These are phyloP conservation scores for Fusarium annulatum DNA, from an alignment of 2,329 filamentous ascomycete species.

Conservation along the genomic window DNA sequence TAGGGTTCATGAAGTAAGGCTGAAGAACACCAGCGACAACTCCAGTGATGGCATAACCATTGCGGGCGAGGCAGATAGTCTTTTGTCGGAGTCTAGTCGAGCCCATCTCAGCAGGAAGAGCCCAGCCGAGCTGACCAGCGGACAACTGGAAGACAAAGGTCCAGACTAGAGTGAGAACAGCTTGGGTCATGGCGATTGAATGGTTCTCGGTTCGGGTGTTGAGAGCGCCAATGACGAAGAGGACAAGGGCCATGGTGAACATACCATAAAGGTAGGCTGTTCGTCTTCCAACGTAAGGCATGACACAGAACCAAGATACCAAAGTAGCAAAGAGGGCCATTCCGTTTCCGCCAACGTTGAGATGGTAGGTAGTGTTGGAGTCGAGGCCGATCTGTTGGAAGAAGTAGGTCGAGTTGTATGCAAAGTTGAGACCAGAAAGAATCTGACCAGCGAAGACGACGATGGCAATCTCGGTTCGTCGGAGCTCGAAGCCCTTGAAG, in stretches of 20 bases:
- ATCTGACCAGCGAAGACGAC: conserved; percentile 52
- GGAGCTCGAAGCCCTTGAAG: conserved; percentile 56
- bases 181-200: conserved; percentile 49
- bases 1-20: conserved; percentile 54
- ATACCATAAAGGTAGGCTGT: conserved; percentile 59
- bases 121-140: conserved; percentile 52
- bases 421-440: conserved; percentile 51
- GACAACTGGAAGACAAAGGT: conserved; percentile 52
- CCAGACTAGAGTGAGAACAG: conserved; percentile 50
- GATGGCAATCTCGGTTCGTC: conserved; percentile 53
- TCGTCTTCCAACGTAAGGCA: conserved; percentile 57
- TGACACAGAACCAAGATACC: conserved; percentile 55
- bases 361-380: conserved; percentile 46
- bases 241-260: conserved; percentile 51
- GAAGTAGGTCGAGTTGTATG: conserved; percentile 56
- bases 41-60: conserved; percentile 38
- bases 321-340: conserved; percentile 58
- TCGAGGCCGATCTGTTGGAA: conserved; percentile 53
- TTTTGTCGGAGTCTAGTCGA: conserved; percentile 49
- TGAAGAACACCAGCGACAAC: conserved; percentile 45
- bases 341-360: conserved; percentile 54
- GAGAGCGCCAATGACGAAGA: conserved; percentile 57
- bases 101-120: conserved; percentile 48
- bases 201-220: conserved; percentile 48
- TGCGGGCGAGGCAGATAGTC: conserved; percentile 48